phyloP scores from a whole-genome alignment of 257 asterid species.

The Plantago elongata region DNA sequence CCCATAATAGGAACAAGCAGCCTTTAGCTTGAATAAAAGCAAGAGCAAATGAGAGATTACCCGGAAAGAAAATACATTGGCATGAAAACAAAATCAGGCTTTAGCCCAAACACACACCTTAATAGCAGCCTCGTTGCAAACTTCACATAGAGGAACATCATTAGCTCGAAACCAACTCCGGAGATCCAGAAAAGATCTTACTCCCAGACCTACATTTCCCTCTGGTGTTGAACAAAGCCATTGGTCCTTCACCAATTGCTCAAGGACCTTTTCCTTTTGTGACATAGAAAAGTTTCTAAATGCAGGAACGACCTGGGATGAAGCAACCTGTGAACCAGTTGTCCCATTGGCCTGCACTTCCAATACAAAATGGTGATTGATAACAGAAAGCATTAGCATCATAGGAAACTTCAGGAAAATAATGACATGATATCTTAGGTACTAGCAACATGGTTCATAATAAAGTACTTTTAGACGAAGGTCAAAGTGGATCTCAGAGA shows the following conservation, averaged over 20 bases:
- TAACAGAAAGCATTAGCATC: slow-evolving; percentile 12
- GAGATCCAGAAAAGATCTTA: slow-evolving; percentile 86
- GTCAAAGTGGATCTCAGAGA: slow-evolving; percentile 11
- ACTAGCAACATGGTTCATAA: slow-evolving; percentile 11
- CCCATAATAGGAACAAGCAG: no score
- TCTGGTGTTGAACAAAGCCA: slow-evolving; percentile 71
- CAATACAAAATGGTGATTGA: slow-evolving; percentile 5
- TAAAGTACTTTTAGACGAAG: slow-evolving; percentile 11
- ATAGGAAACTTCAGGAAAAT: slow-evolving; percentile 4
- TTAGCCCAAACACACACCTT: slow-evolving; percentile 49
- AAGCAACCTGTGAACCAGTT: slow-evolving; percentile 41
- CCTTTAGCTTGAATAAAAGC: no score
- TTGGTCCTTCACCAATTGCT: slow-evolving; percentile 59
- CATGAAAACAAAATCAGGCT: slow-evolving; percentile 1
- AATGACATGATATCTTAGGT: slow-evolving; percentile 8
- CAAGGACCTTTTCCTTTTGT: slow-evolving; percentile 75
- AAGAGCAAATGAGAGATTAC: no score
- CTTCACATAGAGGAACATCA: slow-evolving; percentile 76
- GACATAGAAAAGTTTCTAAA: slow-evolving; percentile 69
- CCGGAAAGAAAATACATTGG: background rate
- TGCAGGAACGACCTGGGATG: slow-evolving; percentile 63
- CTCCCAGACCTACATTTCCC: slow-evolving; percentile 72
- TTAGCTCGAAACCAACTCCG: slow-evolving; percentile 83
- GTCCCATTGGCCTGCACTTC: slow-evolving; percentile 42
- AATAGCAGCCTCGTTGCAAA: slow-evolving; percentile 92